A percentile compares a stretch with the other conserved stretches of the same genome.
phyloP scores from a whole-genome alignment of 2,329 filamentous ascomycete species.

The Laburnicola sp. region DNA sequence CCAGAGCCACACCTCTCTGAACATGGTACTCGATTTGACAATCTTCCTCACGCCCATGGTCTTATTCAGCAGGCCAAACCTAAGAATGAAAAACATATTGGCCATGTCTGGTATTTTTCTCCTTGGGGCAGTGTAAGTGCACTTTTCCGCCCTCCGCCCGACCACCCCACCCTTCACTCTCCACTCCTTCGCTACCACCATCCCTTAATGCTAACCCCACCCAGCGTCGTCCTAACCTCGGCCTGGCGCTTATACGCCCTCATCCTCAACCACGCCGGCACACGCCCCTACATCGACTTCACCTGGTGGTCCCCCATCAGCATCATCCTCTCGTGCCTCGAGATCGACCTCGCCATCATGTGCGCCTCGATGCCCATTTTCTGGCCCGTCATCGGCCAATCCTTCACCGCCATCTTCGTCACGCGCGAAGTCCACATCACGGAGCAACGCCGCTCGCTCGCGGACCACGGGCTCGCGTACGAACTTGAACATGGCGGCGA shows the following conservation, averaged over 20 bases:
- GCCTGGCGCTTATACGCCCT: slow-evolving; percentile 39
- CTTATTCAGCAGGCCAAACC: slow-evolving; percentile 31
- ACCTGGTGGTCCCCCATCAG: slow-evolving; percentile 35
- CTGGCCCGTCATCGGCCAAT: slow-evolving; percentile 38
- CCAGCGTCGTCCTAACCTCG: slow-evolving; percentile 37
- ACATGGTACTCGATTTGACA: slow-evolving; percentile 42
- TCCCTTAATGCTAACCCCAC: slow-evolving; percentile 12
- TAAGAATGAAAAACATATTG: slow-evolving; percentile 33
- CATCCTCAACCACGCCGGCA: slow-evolving; percentile 29
- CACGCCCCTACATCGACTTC: slow-evolving; percentile 37
- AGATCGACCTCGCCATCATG: slow-evolving; percentile 40
- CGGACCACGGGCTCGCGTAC: slow-evolving; percentile 28
- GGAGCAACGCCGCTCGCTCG: slow-evolving; percentile 29
- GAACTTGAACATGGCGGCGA: slow-evolving; percentile 33
- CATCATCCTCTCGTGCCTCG: slow-evolving; percentile 36
- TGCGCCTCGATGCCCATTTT: slow-evolving; percentile 44
- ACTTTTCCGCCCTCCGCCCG: neutral
- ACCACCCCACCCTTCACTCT: too few relatives aligned
- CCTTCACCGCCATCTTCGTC: slow-evolving; percentile 36
- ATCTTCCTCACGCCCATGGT: slow-evolving; percentile 38
- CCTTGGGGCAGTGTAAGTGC: slow-evolving; percentile 38
- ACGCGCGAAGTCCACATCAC: slow-evolving; percentile 40
- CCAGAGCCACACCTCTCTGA: slow-evolving; percentile 33
- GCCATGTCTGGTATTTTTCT: slow-evolving; percentile 37
- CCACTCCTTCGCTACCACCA: too few relatives aligned